Base-by-base conservation (phyloP, 805 yeast species). In the Monosporozyma yasuniensis region DNA sequence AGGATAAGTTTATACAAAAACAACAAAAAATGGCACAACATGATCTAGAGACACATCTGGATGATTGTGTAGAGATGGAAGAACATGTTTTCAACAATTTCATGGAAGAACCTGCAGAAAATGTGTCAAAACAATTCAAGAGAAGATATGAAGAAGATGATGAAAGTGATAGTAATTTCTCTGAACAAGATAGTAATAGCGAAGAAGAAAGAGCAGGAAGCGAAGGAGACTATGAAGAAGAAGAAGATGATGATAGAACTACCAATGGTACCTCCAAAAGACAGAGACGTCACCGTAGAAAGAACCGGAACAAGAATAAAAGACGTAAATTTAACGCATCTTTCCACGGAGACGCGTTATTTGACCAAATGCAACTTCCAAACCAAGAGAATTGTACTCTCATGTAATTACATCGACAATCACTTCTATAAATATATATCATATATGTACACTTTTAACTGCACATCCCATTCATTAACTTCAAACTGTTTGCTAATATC, bases 51-150 rank as follows among this genome's bases (percentile, higher is more conserved):
- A 28, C 50, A 10, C 45, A 51, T n/a, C 14, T 56, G 27, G 59
- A 52, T 23, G 62, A 58, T 44, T 52, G 56, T 32, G 49, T 55
- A 1, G 60, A 53, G 44, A 45, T 58, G 27, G 65, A 61, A 34
- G 65, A 60, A 22, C 60, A 55, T 30, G 62, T 59, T 0, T 49
- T 61, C 27, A 58, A 59, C 46, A 53, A 48, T 30, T 53, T 59
- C 37, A 16, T 21, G 32, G 54, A 18, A 16, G 44, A 35, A 11
- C 22, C 32, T 2, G 23, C n/a, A 6, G 30, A 35, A 9, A 34
- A 27, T 27, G 44, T 47, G 2, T 23, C 21, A 11, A 23, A 23
- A 3, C 49, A 47, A 37, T 47, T 47, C 16, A 32, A 39, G 25
- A 39, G 42, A 21, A 39, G 22, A 14, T 18, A 22, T 32, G 32